These are phyloP conservation scores for Gomphus bonarii DNA, from an alignment of 1,284 basidiomycete genomes.

Conservation along the genomic window DNA sequence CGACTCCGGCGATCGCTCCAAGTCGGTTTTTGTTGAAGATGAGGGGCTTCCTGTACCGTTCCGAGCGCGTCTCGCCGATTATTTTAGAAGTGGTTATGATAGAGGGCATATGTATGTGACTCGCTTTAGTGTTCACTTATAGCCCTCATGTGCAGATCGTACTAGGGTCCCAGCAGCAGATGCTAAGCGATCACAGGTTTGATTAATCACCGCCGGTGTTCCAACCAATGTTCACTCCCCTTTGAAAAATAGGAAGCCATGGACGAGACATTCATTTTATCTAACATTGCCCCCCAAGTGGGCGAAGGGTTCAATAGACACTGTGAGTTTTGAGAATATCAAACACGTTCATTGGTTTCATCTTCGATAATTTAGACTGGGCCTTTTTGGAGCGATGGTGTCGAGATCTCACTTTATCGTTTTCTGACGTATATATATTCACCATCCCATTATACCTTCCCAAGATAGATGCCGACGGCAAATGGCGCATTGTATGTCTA, in stretches of 20 bases:
- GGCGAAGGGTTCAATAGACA: constrained; percentile 97
- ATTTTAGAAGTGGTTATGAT: constrained; percentile 93
- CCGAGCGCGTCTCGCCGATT: constrained; percentile 80
- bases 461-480: constrained; percentile 74
- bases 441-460: constrained; percentile 98
- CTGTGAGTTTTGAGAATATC: constrained; percentile 42
- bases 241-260: constrained; percentile 61
- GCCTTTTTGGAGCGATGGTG: constrained; percentile 96
- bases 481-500: constrained; percentile 80
- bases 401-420: constrained; percentile 74
- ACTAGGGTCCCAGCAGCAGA: constrained; percentile 95
- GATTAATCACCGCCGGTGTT: background rate
- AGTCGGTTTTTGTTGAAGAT: constrained; percentile 86
- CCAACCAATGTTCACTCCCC: background rate
- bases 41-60: constrained; percentile 67
- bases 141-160: background rate
- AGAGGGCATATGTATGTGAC: constrained; percentile 84
- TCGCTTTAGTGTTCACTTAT: background rate
- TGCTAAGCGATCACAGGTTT: constrained; percentile 75
- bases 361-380: constrained; percentile 49
- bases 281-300: constrained; percentile 98
- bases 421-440: constrained; percentile 94
- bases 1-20: constrained; percentile 53
- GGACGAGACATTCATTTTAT: constrained; percentile 92
- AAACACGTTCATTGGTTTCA: background rate